Percentiles rank a stretch among this genome's conserved stretches.
phyloP scores from a whole-genome alignment of 768 basidiomycete genomes.

The Tubosaeta brunneosetosa region DNA sequence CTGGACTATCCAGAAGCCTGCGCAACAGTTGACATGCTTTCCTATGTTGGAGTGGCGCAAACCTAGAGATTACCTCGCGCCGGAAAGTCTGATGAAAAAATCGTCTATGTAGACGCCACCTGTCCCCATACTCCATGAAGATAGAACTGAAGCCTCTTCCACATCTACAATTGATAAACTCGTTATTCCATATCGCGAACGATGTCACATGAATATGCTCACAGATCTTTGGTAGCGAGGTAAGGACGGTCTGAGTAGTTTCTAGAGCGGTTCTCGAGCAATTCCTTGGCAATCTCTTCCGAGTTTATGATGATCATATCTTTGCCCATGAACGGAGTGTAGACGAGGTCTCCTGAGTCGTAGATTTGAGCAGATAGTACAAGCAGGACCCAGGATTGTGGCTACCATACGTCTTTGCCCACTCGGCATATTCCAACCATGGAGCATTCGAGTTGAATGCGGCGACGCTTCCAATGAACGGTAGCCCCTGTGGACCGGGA shows the following conservation, averaged over 20 bases:
- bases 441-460: conserved; percentile 29
- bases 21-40: conserved; percentile 30
- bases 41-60: conserved; percentile 28
- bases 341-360: conserved; percentile 41
- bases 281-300: conserved; percentile 37
- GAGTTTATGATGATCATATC: conserved; percentile 45
- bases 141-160: conserved; percentile 21
- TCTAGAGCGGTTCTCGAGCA: conserved; percentile 44
- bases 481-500: conserved; percentile 36
- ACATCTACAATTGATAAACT: conserved; percentile 6
- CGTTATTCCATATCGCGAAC: not conserved
- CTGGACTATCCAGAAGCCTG: conserved; percentile 30
- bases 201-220: not conserved
- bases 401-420: conserved; percentile 35
- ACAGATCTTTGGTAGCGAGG: conserved; percentile 15
- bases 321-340: conserved; percentile 43
- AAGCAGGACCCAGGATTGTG: not conserved
- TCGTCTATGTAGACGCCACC: conserved; percentile 31
- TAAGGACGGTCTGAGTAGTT: conserved; percentile 51
- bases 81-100: conserved; percentile 27
- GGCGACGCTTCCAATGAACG: conserved; percentile 36
- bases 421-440: conserved; percentile 37
- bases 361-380: not conserved
- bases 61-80: conserved; percentile 20
- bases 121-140: conserved; percentile 29